A percentile compares a stretch with the other conserved stretches of the same genome.
These are phyloP conservation scores for Cyanidium caldarium DNA, from an alignment of 23 red algal genomes.

Conservation along the genomic window DNA sequence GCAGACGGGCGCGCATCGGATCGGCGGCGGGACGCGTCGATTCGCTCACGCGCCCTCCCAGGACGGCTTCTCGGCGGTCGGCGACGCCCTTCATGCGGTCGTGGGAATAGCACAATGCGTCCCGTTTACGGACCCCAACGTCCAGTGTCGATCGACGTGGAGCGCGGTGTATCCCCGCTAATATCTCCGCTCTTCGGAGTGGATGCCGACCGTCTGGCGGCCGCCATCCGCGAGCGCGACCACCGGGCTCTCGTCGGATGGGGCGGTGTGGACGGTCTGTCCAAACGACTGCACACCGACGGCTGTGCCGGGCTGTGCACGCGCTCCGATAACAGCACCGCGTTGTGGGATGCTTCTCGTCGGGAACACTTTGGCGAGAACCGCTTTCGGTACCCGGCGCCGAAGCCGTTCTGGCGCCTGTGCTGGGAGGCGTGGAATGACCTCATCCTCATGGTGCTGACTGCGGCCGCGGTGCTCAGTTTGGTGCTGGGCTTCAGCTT, in stretches of 20 bases:
- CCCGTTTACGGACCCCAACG: no score
- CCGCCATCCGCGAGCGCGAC: constrained; percentile 32
- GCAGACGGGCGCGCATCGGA: no score
- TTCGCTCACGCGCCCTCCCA: no score
- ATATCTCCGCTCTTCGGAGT: constrained; percentile 21
- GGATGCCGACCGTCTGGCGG: constrained; percentile 15
- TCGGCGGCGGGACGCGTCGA: no score
- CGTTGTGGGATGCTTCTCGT: not conserved
- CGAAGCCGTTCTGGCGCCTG: constrained; percentile 30
- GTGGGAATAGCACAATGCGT: no score
- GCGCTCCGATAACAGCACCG: no score
- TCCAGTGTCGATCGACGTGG: no score
- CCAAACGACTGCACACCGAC: not conserved
- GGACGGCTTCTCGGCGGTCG: no score
- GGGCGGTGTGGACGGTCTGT: constrained; percentile 21
- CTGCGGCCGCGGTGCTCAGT: constrained; percentile 37
- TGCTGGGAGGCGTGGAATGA: constrained; percentile 50
- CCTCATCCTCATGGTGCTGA: constrained; percentile 57
- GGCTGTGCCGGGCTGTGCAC: no score
- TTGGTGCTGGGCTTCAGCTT: constrained; percentile 42
- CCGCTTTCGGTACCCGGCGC: constrained; percentile 54
- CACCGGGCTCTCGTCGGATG: not conserved
- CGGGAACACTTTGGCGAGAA: constrained; percentile 32
- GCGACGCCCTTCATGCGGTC: no score
- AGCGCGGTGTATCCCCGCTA: no score